Evolutionary conservation across 129 eudicot genomes (phyloP), one percentile per base, ranked within the genome.

Genomic region (Escallonia herrerae): DNA sequence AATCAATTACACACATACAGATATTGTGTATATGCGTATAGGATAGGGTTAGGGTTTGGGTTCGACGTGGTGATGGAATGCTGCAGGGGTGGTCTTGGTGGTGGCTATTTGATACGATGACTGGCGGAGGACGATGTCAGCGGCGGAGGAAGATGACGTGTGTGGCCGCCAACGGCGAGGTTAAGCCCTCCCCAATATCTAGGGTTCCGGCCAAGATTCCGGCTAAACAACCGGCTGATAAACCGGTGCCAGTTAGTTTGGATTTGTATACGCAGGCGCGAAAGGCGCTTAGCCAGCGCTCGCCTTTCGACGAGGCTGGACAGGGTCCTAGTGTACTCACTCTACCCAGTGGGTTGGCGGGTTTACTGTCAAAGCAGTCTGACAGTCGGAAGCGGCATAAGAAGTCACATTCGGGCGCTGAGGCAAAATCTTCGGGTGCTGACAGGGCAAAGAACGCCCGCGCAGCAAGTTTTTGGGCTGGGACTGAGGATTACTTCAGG

Each of bases 251-350:
- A 38, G 33, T 59, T 76, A 83, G 74, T 66, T n/a, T 83, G 14
- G 95, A 86, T 78, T 86, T 81, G 4, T 94, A 83, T 40, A 53
- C 95, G 7, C 99, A 94, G 70, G 99, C 96, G 73, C 68, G 74
- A 13, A 94, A 94, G 66, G 87, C 95, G 44, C 80, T 94, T 5
- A 66, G 87, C 2, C 77, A 68, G 62, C 83, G 83, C n/a, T 89
- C 84, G 38, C 99, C 99, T 8, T 94, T 86, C 48, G 96, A 86
- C 78, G 54, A 72, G 3, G 91, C 79, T 54, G 99, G 83, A 62
- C 81, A 73, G 2, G 69, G 68, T 66, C 75, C 62, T 5, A 22
- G 74, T 52, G 74, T 65, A 56, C 37, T 54, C 0, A 80, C 76
- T 41, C 84, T 93, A 15, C 96, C 98, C 3, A 82, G 84, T 76